Evolutionary conservation across 2,329 filamentous ascomycete genomes (phyloP).

Genomic region (Acrocalymma vagum): DNA sequence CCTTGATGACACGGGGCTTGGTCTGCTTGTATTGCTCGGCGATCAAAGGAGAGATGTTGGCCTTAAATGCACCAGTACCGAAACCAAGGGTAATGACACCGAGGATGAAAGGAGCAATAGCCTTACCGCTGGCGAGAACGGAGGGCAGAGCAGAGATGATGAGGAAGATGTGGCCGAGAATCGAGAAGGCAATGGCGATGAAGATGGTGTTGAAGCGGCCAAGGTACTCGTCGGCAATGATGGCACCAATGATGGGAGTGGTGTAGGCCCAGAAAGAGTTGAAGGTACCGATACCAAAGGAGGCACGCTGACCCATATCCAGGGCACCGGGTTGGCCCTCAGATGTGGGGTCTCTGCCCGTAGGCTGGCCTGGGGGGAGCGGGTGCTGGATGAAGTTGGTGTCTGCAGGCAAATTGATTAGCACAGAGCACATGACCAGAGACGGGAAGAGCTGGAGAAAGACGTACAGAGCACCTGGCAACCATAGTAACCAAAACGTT

Average conservation of each 20-base stretch:
- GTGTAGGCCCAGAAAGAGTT: conserved; percentile 52
- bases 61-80: conserved; percentile 58
- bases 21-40: conserved; percentile 73
- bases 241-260: conserved; percentile 60
- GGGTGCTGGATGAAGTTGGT: conserved; percentile 51
- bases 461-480: conserved; percentile 70
- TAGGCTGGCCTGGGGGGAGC: conserved; percentile 43
- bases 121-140: conserved; percentile 49
- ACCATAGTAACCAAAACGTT: conserved; percentile 82
- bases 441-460: neutral
- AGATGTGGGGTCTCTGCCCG: conserved; percentile 34
- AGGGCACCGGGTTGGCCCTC: conserved; percentile 46
- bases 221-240: conserved; percentile 65
- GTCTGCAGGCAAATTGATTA: conserved; percentile 31
- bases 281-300: conserved; percentile 46
- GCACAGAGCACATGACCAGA: neutral
- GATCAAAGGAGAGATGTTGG: conserved; percentile 67
- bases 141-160: conserved; percentile 63
- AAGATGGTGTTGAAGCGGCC: conserved; percentile 71
- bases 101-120: conserved; percentile 62
- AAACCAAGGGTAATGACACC: conserved; percentile 58
- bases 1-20: conserved; percentile 64
- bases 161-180: conserved; percentile 64
- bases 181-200: conserved; percentile 54
- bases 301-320: conserved; percentile 47